phyloP scores from a whole-genome alignment of 805 yeast species.

The Ogataea zsoltii region DNA sequence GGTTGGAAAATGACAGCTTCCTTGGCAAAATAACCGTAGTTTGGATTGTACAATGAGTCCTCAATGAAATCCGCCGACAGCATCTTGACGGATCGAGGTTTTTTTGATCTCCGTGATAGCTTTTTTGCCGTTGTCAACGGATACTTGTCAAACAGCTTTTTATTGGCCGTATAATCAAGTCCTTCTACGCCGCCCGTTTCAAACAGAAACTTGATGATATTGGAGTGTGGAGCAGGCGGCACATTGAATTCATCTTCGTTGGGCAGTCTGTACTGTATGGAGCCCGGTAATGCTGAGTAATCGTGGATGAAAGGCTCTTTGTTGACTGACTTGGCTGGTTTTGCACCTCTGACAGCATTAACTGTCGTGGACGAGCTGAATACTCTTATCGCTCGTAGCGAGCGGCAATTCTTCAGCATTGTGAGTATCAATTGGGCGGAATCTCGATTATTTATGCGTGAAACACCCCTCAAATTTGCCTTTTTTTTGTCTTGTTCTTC shows the following conservation, averaged over 20 bases:
- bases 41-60: constrained; percentile 78
- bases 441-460: background rate
- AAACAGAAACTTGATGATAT: constrained; percentile 27
- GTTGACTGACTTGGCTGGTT: constrained; percentile 5
- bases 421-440: background rate
- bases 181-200: constrained; percentile 40
- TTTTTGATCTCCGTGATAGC: constrained; percentile 37
- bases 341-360: background rate
- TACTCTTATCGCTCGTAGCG: background rate
- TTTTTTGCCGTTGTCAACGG: constrained; percentile 42
- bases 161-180: constrained; percentile 34
- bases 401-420: background rate
- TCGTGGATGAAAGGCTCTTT: constrained; percentile 33
- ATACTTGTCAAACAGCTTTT: constrained; percentile 39
- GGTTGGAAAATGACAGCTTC: constrained; percentile 78
- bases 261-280: constrained; percentile 33
- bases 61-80: constrained; percentile 79
- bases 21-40: constrained; percentile 78
- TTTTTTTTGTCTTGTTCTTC: too few relatives aligned
- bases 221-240: constrained; percentile 24
- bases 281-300: constrained; percentile 34
- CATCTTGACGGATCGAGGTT: constrained; percentile 71
- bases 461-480: too few relatives aligned
- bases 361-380: background rate
- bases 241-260: constrained; percentile 19